Conservation (phyloP, 202 grass and related monocot genomes). For the Panicum virgatum region DNA sequence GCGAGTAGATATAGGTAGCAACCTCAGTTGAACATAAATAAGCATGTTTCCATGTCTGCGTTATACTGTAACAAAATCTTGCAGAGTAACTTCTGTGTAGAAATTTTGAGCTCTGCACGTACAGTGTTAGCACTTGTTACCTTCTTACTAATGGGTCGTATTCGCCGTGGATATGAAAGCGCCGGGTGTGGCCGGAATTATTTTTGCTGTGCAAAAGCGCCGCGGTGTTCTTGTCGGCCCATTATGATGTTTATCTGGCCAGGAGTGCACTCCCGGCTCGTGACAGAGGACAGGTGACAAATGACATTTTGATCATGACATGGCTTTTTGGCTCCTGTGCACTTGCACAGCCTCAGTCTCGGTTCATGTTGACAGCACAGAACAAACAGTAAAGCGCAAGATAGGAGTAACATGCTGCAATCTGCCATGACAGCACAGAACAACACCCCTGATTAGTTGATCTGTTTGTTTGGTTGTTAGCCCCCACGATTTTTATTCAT, state of each 20-base stretch:
- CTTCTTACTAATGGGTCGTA: no score
- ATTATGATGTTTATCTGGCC: conserved; percentile 22
- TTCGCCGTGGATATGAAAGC: no score
- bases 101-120: not conserved
- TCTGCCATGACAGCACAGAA: not conserved
- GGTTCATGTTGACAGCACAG: not conserved
- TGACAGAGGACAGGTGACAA: conserved; percentile 13
- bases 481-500: no score
- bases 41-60: not conserved
- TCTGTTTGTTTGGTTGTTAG: no score
- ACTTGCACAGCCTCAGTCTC: not conserved
- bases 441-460: no score
- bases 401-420: not conserved
- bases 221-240: not conserved
- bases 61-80: not conserved
- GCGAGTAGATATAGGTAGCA: not conserved
- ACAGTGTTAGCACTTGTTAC: not conserved
- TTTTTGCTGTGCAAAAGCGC: not conserved
- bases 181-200: not conserved
- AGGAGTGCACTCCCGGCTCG: conserved; percentile 6
- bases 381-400: not conserved
- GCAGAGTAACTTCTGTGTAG: not conserved
- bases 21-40: no score
- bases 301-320: conserved; percentile 3
- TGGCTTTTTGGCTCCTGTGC: not conserved